Conservation (phyloP, 2,329 filamentous ascomycete genomes). For the Alternaria consortialis region DNA sequence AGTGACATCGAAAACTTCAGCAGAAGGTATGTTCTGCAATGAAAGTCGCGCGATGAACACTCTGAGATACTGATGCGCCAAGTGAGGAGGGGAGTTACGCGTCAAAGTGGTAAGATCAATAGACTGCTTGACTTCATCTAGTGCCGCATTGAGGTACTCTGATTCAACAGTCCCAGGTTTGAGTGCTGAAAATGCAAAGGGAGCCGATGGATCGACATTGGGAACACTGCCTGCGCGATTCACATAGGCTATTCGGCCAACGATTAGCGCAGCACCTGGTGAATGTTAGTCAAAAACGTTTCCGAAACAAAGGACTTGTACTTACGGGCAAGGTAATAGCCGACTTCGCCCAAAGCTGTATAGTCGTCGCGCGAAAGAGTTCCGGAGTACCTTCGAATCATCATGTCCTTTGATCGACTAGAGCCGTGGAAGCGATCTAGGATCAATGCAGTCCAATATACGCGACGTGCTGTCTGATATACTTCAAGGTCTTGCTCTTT, state of each 20-base stretch:
- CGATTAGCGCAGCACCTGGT: slow-evolving; percentile 43
- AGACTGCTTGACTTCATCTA: slow-evolving; percentile 45
- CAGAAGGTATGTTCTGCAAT: slow-evolving; percentile 30
- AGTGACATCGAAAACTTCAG: slow-evolving; percentile 37
- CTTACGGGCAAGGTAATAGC: slow-evolving; percentile 50
- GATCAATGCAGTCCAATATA: slow-evolving; percentile 50
- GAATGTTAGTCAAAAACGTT: slow-evolving; percentile 8
- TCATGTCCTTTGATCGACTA: slow-evolving; percentile 43
- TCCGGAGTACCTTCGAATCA: slow-evolving; percentile 43
- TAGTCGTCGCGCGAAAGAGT: slow-evolving; percentile 45
- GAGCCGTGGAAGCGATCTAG: slow-evolving; percentile 51
- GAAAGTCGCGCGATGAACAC: slow-evolving; percentile 45
- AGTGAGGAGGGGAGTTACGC: slow-evolving; percentile 41
- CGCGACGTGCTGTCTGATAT: slow-evolving; percentile 43
- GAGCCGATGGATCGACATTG: slow-evolving; percentile 41
- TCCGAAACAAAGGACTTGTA: slow-evolving; percentile 1
- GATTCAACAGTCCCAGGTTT: slow-evolving; percentile 37
- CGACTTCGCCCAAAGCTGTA: slow-evolving; percentile 42
- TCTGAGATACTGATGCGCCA: slow-evolving; percentile 50
- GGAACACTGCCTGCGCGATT: slow-evolving; percentile 41
- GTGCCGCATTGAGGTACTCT: slow-evolving; percentile 41
- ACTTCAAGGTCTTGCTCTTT: slow-evolving; percentile 44
- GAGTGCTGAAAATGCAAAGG: slow-evolving; percentile 37
- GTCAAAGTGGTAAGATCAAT: slow-evolving; percentile 42
- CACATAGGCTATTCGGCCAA: slow-evolving; percentile 43